A percentile compares a stretch with the other conserved stretches of the same genome.
These are phyloP conservation scores for Vitis labrusca DNA, from an alignment of 164 flowering plant species.

Conservation along the genomic window DNA sequence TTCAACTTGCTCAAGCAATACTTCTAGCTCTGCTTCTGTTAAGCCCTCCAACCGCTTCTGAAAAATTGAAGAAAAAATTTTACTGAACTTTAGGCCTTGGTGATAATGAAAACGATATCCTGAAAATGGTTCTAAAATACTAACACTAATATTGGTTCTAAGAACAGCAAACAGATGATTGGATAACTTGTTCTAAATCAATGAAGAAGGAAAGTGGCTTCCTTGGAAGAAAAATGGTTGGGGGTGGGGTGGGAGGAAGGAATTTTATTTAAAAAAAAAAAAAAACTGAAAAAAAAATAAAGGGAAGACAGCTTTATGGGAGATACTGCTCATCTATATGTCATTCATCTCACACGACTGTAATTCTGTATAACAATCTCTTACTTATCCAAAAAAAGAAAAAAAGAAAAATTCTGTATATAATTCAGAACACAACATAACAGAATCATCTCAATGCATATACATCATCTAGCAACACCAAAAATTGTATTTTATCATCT, in stretches of 20 bases:
- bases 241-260: background rate
- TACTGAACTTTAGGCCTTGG: background rate
- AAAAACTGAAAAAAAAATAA: no score
- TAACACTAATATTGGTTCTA: background rate
- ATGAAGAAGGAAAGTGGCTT: background rate
- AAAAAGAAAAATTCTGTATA: no score
- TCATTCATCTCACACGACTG: background rate
- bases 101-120: background rate
- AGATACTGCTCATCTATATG: background rate
- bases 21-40: conserved; percentile 82
- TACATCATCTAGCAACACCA: background rate
- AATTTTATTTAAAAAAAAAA: background rate
- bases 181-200: background rate
- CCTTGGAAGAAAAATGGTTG: background rate
- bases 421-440: background rate
- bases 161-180: no score
- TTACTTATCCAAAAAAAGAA: no score
- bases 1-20: conserved; percentile 82
- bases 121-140: background rate
- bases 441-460: background rate
- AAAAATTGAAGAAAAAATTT: conserved; percentile 2
- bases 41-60: conserved; percentile 89
- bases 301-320: background rate
- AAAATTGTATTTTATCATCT: background rate
- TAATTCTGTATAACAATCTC: background rate